These are phyloP conservation scores for Cymbopogon flexuosus DNA, from an alignment of 202 grass and related monocot species.

Conservation along the genomic window DNA sequence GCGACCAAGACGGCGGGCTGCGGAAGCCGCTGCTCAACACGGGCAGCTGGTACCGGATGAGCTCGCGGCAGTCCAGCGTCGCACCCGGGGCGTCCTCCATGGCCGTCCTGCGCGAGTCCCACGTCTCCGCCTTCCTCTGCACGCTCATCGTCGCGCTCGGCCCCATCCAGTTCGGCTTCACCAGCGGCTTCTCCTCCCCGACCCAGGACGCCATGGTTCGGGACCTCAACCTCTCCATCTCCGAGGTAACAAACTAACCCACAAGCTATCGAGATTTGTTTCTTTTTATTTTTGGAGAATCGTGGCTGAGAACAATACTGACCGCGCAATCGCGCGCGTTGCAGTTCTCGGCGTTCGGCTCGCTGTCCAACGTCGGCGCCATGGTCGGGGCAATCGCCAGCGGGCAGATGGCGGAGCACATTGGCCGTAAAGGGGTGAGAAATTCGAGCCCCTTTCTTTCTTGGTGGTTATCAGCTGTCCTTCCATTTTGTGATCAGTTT, in stretches of 20 bases:
- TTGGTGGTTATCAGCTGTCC: background rate
- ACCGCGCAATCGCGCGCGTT: background rate
- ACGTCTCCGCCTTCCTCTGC: conserved; percentile 77
- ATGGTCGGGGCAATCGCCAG: conserved; percentile 94
- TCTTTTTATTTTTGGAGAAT: background rate
- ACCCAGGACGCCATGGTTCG: conserved; percentile 64
- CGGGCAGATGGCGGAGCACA: conserved; percentile 86
- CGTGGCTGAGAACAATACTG: background rate
- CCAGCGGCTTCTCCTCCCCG: conserved; percentile 78
- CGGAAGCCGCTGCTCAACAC: conserved; percentile 64
- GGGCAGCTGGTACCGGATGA: conserved; percentile 85
- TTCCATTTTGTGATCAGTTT: background rate
- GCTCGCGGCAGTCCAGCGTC: conserved; percentile 53
- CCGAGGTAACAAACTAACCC: conserved; percentile 37
- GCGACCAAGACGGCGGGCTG: conserved; percentile 16
- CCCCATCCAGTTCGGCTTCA: conserved; percentile 95
- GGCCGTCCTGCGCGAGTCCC: conserved; percentile 54
- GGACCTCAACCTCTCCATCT: conserved; percentile 71
- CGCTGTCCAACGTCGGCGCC: conserved; percentile 86
- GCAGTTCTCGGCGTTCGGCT: conserved; percentile 88
- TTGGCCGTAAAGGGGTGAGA: conserved; percentile 81
- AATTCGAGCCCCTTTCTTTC: background rate
- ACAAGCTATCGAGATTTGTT: background rate
- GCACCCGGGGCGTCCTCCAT: conserved; percentile 39
- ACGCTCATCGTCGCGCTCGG: conserved; percentile 92